Evolutionary conservation across 768 basidiomycete genomes (phyloP).

Genomic region (Auricularia heimuer): DNA sequence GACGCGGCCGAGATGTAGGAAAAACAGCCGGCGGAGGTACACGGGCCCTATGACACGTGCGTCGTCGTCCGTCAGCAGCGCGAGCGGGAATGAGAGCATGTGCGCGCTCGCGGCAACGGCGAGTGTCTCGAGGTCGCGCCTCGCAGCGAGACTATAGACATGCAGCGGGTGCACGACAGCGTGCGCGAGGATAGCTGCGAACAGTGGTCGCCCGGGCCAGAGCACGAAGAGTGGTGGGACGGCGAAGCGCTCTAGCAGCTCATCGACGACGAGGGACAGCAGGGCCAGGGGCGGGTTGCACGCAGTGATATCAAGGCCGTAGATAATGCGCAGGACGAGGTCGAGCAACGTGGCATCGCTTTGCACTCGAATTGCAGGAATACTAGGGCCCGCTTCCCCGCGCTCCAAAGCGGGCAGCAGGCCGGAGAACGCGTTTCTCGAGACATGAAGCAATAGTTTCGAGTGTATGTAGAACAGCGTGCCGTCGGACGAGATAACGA

Average conservation of each 20-base stretch:
- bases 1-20: constrained; percentile 28
- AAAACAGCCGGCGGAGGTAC: constrained; percentile 32
- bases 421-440: too few species aligned
- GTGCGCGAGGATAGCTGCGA: constrained; percentile 49
- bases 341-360: constrained; percentile 44
- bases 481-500: too few species aligned
- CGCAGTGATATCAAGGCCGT: constrained; percentile 63
- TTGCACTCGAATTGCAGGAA: background rate
- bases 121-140: constrained; percentile 11
- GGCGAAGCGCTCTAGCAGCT: constrained; percentile 3
- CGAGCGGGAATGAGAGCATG: constrained; percentile 8
- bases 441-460: too few species aligned
- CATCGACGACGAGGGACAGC: background rate
- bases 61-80: constrained; percentile 10
- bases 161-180: constrained; percentile 49
- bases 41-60: constrained; percentile 16
- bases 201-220: constrained; percentile 13
- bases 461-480: too few species aligned
- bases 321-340: constrained; percentile 60
- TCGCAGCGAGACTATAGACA: constrained; percentile 12
- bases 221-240: background rate
- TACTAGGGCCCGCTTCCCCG: background rate
- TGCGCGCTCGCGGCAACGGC: constrained; percentile 10
- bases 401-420: too few species aligned
- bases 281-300: constrained; percentile 41